Evolutionary conservation across 139 green algal species (phyloP), one percentile per base, ranked within the genome.

Genomic region (Haematococcus sp.): DNA sequence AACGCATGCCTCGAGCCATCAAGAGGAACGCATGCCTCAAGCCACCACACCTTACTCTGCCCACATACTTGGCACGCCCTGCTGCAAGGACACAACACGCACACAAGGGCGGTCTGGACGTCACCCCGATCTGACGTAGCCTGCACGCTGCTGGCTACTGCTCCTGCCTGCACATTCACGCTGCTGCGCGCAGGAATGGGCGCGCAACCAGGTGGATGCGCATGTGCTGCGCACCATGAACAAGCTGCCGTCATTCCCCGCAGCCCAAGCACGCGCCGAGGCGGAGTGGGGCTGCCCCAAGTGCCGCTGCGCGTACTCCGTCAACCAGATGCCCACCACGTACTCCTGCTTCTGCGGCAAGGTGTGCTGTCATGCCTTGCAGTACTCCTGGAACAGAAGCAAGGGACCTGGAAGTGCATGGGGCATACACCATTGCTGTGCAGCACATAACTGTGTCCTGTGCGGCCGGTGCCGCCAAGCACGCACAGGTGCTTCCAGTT

Each of bases 261-360:
- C 73, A 20, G 68, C 32, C 22, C 63, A 76, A 35, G 72, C 74
- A 4, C 66, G 40, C 15, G 73, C 67, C 5, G 28, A 46, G 11
- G 63, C 78, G 0, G 76, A 79, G n/a, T 95, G 90, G 90, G 86
- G 63, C 65, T 95, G 90, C 71, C 90, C 90, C n/a, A 95, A 94
- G 81, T 95, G 90, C 75, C 77, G 89, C 20, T 71, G 20, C 19
- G 43, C 27, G 17, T 93, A 94, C 74, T 27, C 56, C 7, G 28
- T 70, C 0, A 22, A 44, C 9, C 64, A 74, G 17, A 71, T 92
- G 13, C 90, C 90, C 0, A 35, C 51, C 22, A 61, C 63, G 4
- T 94, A 94, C 80, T 75, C 28, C 31, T 95, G 90, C 88, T 94
- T 91, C 75, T 94, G 90, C 68, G 84, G 85, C 70, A 91, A 92